Percentiles rank a stretch among this genome's conserved stretches.
These are phyloP conservation scores for Xylariaceae sp. DNA, from an alignment of 2,329 filamentous ascomycete species.

Conservation along the genomic window DNA sequence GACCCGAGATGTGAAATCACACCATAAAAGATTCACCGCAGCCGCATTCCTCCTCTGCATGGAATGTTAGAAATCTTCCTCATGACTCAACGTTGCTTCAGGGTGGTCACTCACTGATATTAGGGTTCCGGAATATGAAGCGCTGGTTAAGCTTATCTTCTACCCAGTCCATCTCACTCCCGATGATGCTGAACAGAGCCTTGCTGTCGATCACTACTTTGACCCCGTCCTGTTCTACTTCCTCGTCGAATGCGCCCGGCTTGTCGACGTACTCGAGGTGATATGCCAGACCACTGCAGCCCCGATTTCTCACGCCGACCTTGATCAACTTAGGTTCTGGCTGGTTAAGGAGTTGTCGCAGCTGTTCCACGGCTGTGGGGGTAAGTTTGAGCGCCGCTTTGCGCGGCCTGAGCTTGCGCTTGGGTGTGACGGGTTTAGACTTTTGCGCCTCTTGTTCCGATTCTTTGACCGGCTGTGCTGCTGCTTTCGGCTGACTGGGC, in stretches of 20 bases:
- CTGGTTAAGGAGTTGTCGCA: slow-evolving; percentile 70
- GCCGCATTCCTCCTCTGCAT: slow-evolving; percentile 86
- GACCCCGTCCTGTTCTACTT: slow-evolving; percentile 92
- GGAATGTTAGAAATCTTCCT: slow-evolving; percentile 28
- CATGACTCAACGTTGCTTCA: background rate
- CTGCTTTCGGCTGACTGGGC: slow-evolving; percentile 26
- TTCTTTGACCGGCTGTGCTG: slow-evolving; percentile 34
- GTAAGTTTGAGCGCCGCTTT: slow-evolving; percentile 91
- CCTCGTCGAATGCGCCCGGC: slow-evolving; percentile 80
- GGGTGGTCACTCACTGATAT: slow-evolving; percentile 72
- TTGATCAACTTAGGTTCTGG: slow-evolving; percentile 90
- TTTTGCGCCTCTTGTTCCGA: slow-evolving; percentile 64
- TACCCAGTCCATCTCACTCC: slow-evolving; percentile 98
- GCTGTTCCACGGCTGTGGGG: slow-evolving; percentile 69
- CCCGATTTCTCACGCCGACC: slow-evolving; percentile 87
- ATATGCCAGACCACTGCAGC: slow-evolving; percentile 90
- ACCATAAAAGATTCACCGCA: slow-evolving; percentile 97
- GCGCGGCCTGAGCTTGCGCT: slow-evolving; percentile 66
- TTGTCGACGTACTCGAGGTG: slow-evolving; percentile 94
- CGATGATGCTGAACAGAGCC: slow-evolving; percentile 95
- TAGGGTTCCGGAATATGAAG: slow-evolving; percentile 95
- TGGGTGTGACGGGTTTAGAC: slow-evolving; percentile 52
- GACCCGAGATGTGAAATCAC: slow-evolving; percentile 28
- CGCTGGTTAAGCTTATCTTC: slow-evolving; percentile 89
- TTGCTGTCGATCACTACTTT: slow-evolving; percentile 96